Evolutionary conservation across 495 filamentous ascomycete genomes (phyloP).

Genomic region (Talaromyces thailandensis): DNA sequence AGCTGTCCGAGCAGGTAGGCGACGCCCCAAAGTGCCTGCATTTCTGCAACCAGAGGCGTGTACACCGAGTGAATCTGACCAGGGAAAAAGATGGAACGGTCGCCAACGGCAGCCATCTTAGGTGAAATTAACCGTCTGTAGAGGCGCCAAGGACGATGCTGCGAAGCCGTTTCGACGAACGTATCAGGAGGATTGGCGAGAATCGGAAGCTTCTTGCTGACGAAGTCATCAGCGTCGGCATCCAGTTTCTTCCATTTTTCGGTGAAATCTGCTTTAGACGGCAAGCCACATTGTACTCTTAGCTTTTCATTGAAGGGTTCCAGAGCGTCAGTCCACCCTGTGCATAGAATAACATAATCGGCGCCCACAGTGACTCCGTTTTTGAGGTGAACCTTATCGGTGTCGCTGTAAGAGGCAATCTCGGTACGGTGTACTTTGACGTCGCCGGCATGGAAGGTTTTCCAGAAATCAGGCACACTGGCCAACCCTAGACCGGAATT

Average conservation of each 20-base stretch:
- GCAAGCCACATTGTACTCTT: slow-evolving; percentile 2
- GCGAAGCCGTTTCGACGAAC: not conserved
- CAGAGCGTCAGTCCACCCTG: not conserved
- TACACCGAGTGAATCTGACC: slow-evolving; percentile 49
- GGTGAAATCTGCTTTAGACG: not conserved
- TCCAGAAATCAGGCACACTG: slow-evolving; percentile 20
- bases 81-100: slow-evolving; percentile 52
- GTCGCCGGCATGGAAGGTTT: slow-evolving; percentile 24
- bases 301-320: not conserved
- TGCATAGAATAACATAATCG: not conserved
- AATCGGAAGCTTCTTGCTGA: slow-evolving; percentile 16
- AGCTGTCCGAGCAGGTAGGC: slow-evolving; percentile 40
- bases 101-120: slow-evolving; percentile 32
- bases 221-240: slow-evolving; percentile 13
- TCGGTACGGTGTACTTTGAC: slow-evolving; percentile 19
- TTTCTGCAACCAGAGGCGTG: slow-evolving; percentile 47
- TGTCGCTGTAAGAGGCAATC: not conserved
- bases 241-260: slow-evolving; percentile 15
- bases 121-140: slow-evolving; percentile 51
- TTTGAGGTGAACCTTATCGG: slow-evolving; percentile 7
- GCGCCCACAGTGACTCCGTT: not conserved
- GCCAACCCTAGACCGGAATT: slow-evolving; percentile 25
- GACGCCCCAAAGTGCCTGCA: slow-evolving; percentile 59
- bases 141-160: slow-evolving; percentile 23
- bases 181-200: slow-evolving; percentile 4